Evolutionary conservation across 345 rosid genomes (phyloP), one percentile per base, ranked within the genome.

Genomic region (Pistacia atlantica): DNA sequence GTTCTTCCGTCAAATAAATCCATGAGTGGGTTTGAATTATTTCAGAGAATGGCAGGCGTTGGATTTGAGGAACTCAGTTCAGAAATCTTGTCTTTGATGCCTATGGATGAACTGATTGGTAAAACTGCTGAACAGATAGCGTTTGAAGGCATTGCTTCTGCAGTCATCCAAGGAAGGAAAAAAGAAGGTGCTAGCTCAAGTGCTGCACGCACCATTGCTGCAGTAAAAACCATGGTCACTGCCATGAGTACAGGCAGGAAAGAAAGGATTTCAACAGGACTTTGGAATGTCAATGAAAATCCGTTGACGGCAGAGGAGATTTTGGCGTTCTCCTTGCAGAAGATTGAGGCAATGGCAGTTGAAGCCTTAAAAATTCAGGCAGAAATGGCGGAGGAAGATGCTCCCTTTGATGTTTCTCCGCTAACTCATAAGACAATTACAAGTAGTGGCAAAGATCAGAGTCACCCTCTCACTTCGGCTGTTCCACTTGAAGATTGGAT

Each of bases 91-190:
- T 86, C 89, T 1, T 64, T 83, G 42, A 89, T 95, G 98, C 91
- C 95, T 0, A 77, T 90, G 58, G 99, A 95, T 25, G 99, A 95
- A 75, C 86, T 95, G 31, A 81, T 85, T 45, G 99, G 97, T 18
- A 95, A 95, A 81, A 92, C 99, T 11, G 99, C 98, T 2, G 98
- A 95, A 52, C 99, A 93, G 83, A 87, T 95, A 67, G 99, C 99
- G 68, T 95, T 95, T 20, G 99, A 95, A 81, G 99, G 99, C 42
- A 89, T 95, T 63, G 99, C 99, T 18, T 93, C 97, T 5, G 95
- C 97, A 16, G 90, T 95, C 84, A 92, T 95, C 75, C 98, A 93
- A 56, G 98, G 98, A 35, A 88, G 99, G 82, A 92, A 86, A 84
- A 95, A 89, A 82, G 99, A 95, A 82, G 90, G 90, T 16, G 98